Base-by-base conservation (phyloP, 805 yeast genomes). In the Geotrichum ghanense region DNA sequence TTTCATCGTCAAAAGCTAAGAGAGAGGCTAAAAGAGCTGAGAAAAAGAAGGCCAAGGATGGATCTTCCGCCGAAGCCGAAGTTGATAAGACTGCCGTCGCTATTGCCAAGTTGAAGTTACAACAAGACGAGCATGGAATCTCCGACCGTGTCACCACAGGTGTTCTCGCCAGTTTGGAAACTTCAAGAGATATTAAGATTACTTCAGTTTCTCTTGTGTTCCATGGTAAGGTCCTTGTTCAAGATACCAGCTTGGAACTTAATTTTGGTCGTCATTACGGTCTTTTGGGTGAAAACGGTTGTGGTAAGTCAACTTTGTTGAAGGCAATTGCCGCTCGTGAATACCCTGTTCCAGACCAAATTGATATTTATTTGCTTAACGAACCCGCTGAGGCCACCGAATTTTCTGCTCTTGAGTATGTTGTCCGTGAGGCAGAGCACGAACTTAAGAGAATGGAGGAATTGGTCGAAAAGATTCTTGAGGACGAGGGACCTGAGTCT, bases 121-220 rank as follows among this genome's bases (percentile, higher is more conserved):
- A 90, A 71, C 83, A 83, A 64, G 98, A 90, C 68, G 81, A 85
- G 64, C 81, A 88, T 60, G 98, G 98, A 56, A 62, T 90, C 48
- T 86, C 96, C 42, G 98, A 90, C 68, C 85, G 98, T 74, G 98
- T 90, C 55, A 84, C 90, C 56, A 90, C 98, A 41, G 98, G 98
- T 75, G 98, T 92, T 42, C 73, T 92, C 63, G 89, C 83, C 49
- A 85, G 95, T 45, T 73, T 92, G 63, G 76, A 66, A 39, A 89
- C 97, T 23, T 87, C 97, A 16, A 81, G 97, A 68, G 98, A 92
- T 81, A 71, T 92, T 62, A 92, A 92, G 71, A 65, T 90, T 58
- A 79, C 90, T 17, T 84, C 96, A 44, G 85, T 88, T 40, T 86
- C 97, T 6, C 74, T 90, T 56, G 77, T 88, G 55, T 92, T 92